These are phyloP conservation scores for Myriangium duriaei DNA, from an alignment of 2,329 filamentous ascomycete species.

Conservation along the genomic window DNA sequence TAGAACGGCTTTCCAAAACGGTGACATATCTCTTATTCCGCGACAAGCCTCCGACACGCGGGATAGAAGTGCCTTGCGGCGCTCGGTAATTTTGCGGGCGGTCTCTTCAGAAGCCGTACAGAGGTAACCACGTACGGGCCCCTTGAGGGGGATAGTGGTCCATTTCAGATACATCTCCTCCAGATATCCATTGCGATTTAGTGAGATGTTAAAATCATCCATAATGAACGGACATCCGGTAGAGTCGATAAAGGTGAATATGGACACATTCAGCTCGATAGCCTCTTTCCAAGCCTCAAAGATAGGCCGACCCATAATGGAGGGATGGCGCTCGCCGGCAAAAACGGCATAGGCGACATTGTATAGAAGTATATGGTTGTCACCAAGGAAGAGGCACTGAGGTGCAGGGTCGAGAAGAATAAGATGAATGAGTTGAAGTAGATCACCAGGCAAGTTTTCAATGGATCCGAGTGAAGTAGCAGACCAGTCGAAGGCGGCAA, in stretches of 20 bases:
- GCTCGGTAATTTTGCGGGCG: slow-evolving; percentile 5
- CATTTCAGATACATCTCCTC: slow-evolving; percentile 11
- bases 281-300: slow-evolving; percentile 7
- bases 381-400: slow-evolving; percentile 10
- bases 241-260: slow-evolving; percentile 7
- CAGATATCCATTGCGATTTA: slow-evolving; percentile 6
- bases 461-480: slow-evolving; percentile 11
- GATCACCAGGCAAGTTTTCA: slow-evolving; percentile 10
- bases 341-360: slow-evolving; percentile 10
- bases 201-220: slow-evolving; percentile 9
- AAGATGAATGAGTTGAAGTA: slow-evolving; percentile 11
- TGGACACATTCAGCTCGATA: slow-evolving; percentile 4
- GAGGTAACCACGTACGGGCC: slow-evolving; percentile 4
- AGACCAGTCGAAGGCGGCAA: slow-evolving; percentile 9
- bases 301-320: slow-evolving; percentile 3
- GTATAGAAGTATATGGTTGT: slow-evolving; percentile 9
- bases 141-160: slow-evolving; percentile 8
- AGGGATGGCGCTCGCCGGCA: slow-evolving; percentile 10
- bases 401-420: slow-evolving; percentile 12
- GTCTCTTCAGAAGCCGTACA: slow-evolving; percentile 10
- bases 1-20: slow-evolving; percentile 9
- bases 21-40: slow-evolving; percentile 3
- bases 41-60: slow-evolving; percentile 6
- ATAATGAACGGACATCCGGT: slow-evolving; percentile 7
- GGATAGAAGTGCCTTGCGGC: slow-evolving; percentile 6